phyloP scores from a whole-genome alignment of 495 filamentous ascomycete species.

The Xylaria acuta region DNA sequence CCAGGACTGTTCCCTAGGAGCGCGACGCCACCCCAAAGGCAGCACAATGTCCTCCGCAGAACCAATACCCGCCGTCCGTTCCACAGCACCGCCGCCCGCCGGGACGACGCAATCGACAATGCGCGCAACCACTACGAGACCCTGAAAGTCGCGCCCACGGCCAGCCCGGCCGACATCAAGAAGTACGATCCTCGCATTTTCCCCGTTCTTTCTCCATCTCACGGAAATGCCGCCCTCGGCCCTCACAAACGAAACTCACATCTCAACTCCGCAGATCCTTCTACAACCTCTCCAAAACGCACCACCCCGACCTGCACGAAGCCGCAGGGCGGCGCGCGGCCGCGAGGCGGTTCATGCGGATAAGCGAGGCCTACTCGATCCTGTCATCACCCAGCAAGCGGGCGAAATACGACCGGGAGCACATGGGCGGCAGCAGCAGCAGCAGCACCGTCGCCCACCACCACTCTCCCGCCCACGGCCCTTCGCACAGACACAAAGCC shows the following conservation, averaged over 20 bases:
- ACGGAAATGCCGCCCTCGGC: background rate
- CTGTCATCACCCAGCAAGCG: constrained; percentile 76
- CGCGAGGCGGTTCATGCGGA: constrained; percentile 77
- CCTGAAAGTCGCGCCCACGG: constrained; percentile 72
- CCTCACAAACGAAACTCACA: background rate
- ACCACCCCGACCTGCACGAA: constrained; percentile 94
- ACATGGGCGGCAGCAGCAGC: constrained; percentile 47
- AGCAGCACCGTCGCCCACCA: background rate
- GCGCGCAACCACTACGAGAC: constrained; percentile 77
- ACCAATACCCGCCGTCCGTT: constrained; percentile 37
- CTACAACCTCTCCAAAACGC: constrained; percentile 86
- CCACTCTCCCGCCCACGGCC: constrained; percentile 32
- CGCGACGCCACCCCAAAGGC: background rate
- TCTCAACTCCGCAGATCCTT: constrained; percentile 62
- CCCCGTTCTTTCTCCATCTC: background rate
- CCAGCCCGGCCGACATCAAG: constrained; percentile 80
- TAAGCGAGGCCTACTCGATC: constrained; percentile 84
- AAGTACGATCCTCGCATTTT: constrained; percentile 65
- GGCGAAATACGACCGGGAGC: constrained; percentile 77
- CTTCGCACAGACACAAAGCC: constrained; percentile 29
- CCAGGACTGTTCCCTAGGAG: constrained; percentile 5
- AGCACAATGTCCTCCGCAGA: constrained; percentile 21
- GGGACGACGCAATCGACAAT: constrained; percentile 41
- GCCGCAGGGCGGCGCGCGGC: constrained; percentile 66
- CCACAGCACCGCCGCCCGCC: constrained; percentile 47